These are phyloP conservation scores for Lepidopterella palustris DNA, from an alignment of 495 filamentous ascomycete species.

Conservation along the genomic window DNA sequence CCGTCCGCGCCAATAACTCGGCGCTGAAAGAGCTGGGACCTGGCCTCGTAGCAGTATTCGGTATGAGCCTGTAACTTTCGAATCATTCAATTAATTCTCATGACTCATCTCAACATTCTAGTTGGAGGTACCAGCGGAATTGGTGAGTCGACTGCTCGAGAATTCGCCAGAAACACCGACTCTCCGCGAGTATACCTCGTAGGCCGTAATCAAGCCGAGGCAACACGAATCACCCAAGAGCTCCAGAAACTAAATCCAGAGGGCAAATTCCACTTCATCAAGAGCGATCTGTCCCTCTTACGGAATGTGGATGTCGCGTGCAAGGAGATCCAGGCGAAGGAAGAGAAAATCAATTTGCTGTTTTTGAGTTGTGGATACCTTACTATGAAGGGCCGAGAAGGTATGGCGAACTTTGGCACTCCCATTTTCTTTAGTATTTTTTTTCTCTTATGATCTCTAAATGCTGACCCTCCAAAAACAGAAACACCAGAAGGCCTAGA, in stretches of 20 bases:
- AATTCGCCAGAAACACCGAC: conserved; percentile 36
- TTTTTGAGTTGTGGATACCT: conserved; percentile 50
- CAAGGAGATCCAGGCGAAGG: conserved; percentile 47
- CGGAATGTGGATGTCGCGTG: conserved; percentile 55
- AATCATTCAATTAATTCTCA: neutral
- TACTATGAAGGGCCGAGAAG: conserved; percentile 31
- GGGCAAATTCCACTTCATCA: conserved; percentile 50
- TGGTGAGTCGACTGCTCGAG: conserved; percentile 39
- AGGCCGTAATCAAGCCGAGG: conserved; percentile 37
- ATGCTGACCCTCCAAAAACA: conserved; percentile 18
- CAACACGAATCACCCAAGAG: conserved; percentile 31
- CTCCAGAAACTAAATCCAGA: conserved; percentile 38
- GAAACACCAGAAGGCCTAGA: conserved; percentile 57
- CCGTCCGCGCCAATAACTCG: conserved; percentile 40
- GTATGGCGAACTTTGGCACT: no score
- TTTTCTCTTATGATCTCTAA: neutral
- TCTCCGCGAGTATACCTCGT: conserved; percentile 39
- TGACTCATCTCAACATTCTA: conserved; percentile 17
- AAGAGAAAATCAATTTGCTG: conserved; percentile 55
- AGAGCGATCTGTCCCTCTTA: conserved; percentile 53
- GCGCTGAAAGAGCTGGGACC: conserved; percentile 40
- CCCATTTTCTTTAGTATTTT: neutral
- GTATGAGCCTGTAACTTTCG: conserved; percentile 27
- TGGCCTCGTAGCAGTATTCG: conserved; percentile 49
- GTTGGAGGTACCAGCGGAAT: conserved; percentile 45